Base-by-base conservation (phyloP, 1,284 basidiomycete genomes). In the Prillingera fragicola region DNA sequence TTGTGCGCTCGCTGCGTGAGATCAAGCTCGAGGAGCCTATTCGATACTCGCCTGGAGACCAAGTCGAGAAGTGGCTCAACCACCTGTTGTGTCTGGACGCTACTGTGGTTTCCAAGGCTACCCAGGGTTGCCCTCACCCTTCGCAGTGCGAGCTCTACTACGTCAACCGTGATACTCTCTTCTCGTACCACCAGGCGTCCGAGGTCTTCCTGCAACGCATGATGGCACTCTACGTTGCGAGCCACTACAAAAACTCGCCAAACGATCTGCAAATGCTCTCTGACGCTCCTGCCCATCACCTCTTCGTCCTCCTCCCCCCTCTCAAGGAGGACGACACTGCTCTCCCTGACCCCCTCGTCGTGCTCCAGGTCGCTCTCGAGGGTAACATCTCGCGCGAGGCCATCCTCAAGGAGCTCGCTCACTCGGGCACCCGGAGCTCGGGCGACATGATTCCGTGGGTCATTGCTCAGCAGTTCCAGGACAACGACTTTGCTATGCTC, bases 381-480 rank as follows among this genome's bases (percentile, higher is more conserved):
- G 95, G 95, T 8, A 86, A 86, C 62, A 92, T 99, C 54, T 85
- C 84, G 55, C 84, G 83, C 62, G 81, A 84, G 39, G 83, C 80
- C 23, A 88, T 98, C 45, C 75, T 96, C 75, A 90, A 92, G 52
- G 85, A 85, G 36, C 71, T 97, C 13, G 85, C 87, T 4, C 65
- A 67, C 45, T 52, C 52, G 12, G 71, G 70, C 18, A 60, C 65
- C 27, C 57, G 65, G 18, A 60, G 58, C 19, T 86, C 88, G 1
- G 95, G 95, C 2, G 95, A 99, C 74, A 82, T 99, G 79, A 97
- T 99, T 54, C 95, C 95, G 1, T 98, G 95, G 95, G 76, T 95
- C 19, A 77, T 99, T 27, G 83, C 87, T 29, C 89, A 94, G 67
- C 57, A 78, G 73, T 99, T 90, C 77, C 91, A 97, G 75, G 95